Conservation (phyloP, 225 moss, liverwort and hornwort species). For the Rhytidiadelphus loreus region DNA sequence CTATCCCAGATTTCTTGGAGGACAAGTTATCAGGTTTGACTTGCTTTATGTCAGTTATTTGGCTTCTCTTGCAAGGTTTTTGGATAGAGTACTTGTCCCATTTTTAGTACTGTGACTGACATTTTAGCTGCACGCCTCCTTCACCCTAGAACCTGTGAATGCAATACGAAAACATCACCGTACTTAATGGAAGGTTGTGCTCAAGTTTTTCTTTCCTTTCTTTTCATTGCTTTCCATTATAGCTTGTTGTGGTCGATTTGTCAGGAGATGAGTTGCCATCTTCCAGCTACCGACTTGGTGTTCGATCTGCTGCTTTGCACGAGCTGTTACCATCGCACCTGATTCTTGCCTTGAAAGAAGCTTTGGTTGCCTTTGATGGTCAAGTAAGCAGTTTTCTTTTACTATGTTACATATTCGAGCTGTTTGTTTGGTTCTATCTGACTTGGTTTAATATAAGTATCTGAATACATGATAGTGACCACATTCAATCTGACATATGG, state of each 20-base stretch:
- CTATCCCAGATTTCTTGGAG: slow-evolving; percentile 81
- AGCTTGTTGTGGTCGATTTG: not conserved
- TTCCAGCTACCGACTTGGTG: slow-evolving; percentile 93
- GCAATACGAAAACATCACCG: not conserved
- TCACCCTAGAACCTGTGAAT: not conserved
- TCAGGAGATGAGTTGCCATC: slow-evolving; percentile 62
- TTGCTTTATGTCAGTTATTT: not conserved
- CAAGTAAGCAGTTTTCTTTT: slow-evolving; percentile 39
- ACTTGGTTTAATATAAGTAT: not conserved
- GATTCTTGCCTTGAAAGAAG: slow-evolving; percentile 64
- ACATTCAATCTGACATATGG: not conserved
- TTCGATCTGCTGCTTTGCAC: slow-evolving; percentile 59
- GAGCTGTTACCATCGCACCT: slow-evolving; percentile 68
- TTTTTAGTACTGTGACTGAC: not conserved
- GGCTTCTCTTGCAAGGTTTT: not conserved
- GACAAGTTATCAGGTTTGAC: slow-evolving; percentile 55
- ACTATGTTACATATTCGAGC: not conserved
- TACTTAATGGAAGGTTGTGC: not conserved
- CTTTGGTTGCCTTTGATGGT: slow-evolving; percentile 52
- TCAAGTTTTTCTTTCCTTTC: not conserved
- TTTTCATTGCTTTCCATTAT: not conserved
- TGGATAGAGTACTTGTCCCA: not conserved
- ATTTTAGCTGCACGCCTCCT: not conserved
- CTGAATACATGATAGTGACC: not conserved
- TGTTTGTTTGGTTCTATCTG: not conserved